Evolutionary conservation across 345 rosid genomes (phyloP).

Genomic region (Brassica rapa): DNA sequence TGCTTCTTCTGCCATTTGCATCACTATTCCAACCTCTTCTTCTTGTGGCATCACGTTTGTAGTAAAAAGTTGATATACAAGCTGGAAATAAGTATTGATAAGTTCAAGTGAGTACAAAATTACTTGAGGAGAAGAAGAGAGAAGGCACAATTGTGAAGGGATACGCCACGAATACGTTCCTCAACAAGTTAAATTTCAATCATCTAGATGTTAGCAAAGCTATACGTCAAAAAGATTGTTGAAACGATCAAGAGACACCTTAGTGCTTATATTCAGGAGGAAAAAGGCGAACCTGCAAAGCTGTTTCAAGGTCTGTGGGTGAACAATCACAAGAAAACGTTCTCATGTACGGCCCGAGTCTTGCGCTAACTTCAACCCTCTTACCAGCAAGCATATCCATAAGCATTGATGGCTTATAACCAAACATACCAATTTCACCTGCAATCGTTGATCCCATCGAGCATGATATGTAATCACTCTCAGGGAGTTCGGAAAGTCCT

Average conservation of each 20-base stretch:
- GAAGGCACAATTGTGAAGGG: neutral
- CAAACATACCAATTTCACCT: conserved; percentile 89
- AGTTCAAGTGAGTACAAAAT: neutral
- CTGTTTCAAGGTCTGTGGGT: conserved; percentile 86
- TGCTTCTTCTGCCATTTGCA: conserved; percentile 90
- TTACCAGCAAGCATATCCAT: conserved; percentile 97
- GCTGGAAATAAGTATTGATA: conserved; percentile 47
- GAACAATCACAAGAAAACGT: conserved; percentile 88
- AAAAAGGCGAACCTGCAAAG: conserved; percentile 74
- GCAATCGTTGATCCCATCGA: conserved; percentile 46
- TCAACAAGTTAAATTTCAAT: neutral
- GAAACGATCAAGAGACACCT: neutral
- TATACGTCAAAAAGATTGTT: neutral
- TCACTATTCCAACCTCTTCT: conserved; percentile 63
- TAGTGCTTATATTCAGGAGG: neutral
- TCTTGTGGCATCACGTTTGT: conserved; percentile 51
- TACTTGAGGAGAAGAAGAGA: conserved; percentile 4
- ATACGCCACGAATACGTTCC: neutral
- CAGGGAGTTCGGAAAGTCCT: conserved; percentile 86
- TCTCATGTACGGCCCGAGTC: conserved; percentile 79
- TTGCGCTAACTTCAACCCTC: conserved; percentile 85
- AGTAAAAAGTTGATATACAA: conserved; percentile 79
- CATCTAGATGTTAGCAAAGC: conserved; percentile 21
- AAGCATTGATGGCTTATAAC: conserved; percentile 78
- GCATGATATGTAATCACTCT: conserved; percentile 34